Evolutionary conservation across 202 grass and related monocot genomes (phyloP).

Genomic region (Panicum hallii): DNA sequence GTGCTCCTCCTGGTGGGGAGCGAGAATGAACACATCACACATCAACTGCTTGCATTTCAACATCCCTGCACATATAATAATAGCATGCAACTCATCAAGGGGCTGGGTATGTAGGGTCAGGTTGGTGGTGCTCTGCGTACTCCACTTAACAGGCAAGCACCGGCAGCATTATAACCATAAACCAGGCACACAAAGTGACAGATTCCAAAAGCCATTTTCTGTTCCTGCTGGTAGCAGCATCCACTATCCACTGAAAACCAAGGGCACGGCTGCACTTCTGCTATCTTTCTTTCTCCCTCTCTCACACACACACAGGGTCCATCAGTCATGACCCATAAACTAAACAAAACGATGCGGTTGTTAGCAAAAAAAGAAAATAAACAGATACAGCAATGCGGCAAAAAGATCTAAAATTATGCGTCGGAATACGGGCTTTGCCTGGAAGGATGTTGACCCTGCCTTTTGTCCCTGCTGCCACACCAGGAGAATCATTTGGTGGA

Average conservation of each 20-base stretch:
- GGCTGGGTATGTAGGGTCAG: slow-evolving; percentile 22
- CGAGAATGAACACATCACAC: neutral
- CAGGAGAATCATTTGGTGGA: slow-evolving; percentile 54
- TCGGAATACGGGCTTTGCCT: slow-evolving; percentile 35
- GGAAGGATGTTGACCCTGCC: slow-evolving; percentile 36
- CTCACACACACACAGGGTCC: neutral
- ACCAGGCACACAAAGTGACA: slow-evolving; percentile 14
- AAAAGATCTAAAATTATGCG: slow-evolving; percentile 28
- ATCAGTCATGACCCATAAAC: neutral
- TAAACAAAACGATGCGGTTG: neutral
- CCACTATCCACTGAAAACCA: slow-evolving; percentile 32
- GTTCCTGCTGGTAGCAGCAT: slow-evolving; percentile 54
- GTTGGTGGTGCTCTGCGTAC: neutral
- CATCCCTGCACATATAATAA: neutral
- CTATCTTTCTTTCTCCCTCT: too few relatives aligned
- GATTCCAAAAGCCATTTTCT: slow-evolving; percentile 52
- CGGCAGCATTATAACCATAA: neutral
- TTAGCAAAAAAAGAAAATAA: neutral
- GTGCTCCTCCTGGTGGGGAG: slow-evolving; percentile 3
- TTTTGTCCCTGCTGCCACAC: slow-evolving; percentile 56
- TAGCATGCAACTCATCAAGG: neutral
- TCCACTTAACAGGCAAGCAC: slow-evolving; percentile 22
- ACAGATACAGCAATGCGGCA: too few relatives aligned
- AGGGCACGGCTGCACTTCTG: neutral
- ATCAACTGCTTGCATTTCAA: slow-evolving; percentile 13